These are phyloP conservation scores for Botrytis hyacinthi DNA, from an alignment of 2,329 filamentous ascomycete genomes.

Conservation along the genomic window DNA sequence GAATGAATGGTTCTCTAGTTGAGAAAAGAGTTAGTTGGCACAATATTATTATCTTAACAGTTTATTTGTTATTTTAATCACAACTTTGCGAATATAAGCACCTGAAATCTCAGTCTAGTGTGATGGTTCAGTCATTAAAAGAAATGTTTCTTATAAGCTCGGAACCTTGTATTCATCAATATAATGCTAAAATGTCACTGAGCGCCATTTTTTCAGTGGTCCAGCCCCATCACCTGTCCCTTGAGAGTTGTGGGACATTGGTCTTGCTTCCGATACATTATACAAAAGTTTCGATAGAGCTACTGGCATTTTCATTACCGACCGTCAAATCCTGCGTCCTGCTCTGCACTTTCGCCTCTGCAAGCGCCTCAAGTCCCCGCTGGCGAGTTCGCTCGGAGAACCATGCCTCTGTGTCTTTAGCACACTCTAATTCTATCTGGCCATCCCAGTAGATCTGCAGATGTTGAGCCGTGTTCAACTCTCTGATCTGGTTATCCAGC, in stretches of 20 bases:
- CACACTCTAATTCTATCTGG: neutral
- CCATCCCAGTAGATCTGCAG: neutral
- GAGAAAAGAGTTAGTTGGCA: neutral
- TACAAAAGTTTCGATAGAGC: fast-evolving
- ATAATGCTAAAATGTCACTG: too few relatives aligned
- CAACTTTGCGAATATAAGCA: neutral
- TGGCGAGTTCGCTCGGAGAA: neutral
- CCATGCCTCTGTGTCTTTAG: neutral
- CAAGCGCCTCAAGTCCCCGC: neutral
- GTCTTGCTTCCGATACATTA: neutral
- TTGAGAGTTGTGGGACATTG: too few relatives aligned
- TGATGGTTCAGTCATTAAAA: fast-evolving
- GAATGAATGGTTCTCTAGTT: neutral
- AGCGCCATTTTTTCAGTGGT: too few relatives aligned
- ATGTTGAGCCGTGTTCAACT: neutral
- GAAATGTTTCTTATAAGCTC: neutral
- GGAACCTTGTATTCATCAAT: neutral
- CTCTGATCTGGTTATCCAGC: neutral
- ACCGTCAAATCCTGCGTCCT: neutral
- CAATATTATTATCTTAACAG: fast-evolving
- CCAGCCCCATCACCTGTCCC: too few relatives aligned
- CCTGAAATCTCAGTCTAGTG: fast-evolving
- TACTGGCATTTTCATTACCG: fast-evolving
- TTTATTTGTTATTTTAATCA: fast-evolving
- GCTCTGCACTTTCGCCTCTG: neutral